Evolutionary conservation across 169 alveolate species (phyloP).

Genomic region (Neospora caninum): DNA sequence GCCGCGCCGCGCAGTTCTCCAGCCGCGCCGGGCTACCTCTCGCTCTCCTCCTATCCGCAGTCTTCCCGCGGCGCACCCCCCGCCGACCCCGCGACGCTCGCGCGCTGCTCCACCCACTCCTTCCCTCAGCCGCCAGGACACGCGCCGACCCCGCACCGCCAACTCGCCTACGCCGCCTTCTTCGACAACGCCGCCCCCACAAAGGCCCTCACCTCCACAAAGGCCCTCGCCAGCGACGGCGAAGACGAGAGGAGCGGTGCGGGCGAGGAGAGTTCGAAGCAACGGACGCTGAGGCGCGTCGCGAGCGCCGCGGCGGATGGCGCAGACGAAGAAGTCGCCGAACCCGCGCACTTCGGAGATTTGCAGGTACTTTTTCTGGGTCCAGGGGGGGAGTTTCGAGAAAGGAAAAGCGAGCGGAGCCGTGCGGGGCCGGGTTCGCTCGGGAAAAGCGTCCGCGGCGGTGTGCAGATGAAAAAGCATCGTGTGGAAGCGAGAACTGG

Average conservation of each 20-base stretch:
- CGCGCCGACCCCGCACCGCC: background rate
- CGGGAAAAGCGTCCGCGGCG: too few relatives aligned
- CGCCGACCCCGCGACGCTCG: background rate
- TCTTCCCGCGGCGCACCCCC: background rate
- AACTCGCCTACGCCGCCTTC: background rate
- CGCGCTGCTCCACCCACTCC: background rate
- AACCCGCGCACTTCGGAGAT: constrained; percentile 9
- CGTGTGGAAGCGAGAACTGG: too few relatives aligned
- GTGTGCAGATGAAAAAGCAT: too few relatives aligned
- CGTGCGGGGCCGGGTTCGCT: too few relatives aligned
- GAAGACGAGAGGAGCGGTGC: too few relatives aligned
- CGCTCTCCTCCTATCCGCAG: background rate
- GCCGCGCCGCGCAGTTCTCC: background rate
- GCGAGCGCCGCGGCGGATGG: background rate
- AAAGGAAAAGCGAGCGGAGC: too few relatives aligned
- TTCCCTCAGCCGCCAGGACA: background rate
- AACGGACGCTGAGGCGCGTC: background rate
- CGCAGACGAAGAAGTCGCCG: background rate
- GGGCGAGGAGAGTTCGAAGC: background rate
- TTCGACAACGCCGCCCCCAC: background rate
- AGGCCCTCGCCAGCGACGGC: too few relatives aligned
- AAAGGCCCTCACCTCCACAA: too few relatives aligned
- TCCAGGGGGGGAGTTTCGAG: too few relatives aligned
- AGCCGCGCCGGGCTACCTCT: background rate
- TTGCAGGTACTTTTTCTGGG: background rate